Base-by-base conservation (phyloP, 306 rosid genomes). In the apple (Malus domestica) region DNA sequence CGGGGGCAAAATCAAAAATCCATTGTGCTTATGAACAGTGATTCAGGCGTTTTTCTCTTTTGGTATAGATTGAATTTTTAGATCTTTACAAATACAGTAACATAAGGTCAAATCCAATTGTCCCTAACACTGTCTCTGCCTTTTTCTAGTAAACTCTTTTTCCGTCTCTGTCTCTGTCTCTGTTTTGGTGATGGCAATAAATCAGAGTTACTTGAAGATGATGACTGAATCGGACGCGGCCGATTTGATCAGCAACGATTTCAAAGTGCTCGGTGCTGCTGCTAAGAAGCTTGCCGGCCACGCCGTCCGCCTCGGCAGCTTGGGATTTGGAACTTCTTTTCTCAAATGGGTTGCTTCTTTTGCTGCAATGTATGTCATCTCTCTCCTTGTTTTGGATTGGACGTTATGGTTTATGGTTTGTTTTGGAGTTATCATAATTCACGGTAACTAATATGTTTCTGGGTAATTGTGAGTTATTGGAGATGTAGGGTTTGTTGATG, bases 341-440 rank as follows among this genome's bases (percentile, higher is more conserved):
- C 90, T 94, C 33, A 82, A 88, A 65, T 89, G 93, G 82, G 30
- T 94, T 64, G 95, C 97, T 80, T 77, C 89, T 12, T 46, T 91
- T 79, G 84, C 93, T 79, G 97, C 98, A 59, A 91, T 94, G 97
- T 91, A 82, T 20, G 58, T 2, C n/a, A 23, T 49, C 54, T 49
- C 33, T 40, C 52, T 8, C 25, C 8, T 58, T 73, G 10, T 59
- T 35, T 35, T 20, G 15, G n/a, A 27, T 15, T 62, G 32, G 9
- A 29, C 15, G 8, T 35, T 33, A 10, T 19, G 70, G 20, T 19
- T 19, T 33, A 18, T 32, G 49, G 27, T 18, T 65, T 22, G 10
- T 66, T 20, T 33, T 66, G 11, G 46, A 4, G 49, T 8, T 10
- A 10, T 10, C 14, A 35, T 33, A 66, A 8, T 35, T 20, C 8